Conservation (phyloP, 345 rosid genomes). For the Turnera subulata region DNA sequence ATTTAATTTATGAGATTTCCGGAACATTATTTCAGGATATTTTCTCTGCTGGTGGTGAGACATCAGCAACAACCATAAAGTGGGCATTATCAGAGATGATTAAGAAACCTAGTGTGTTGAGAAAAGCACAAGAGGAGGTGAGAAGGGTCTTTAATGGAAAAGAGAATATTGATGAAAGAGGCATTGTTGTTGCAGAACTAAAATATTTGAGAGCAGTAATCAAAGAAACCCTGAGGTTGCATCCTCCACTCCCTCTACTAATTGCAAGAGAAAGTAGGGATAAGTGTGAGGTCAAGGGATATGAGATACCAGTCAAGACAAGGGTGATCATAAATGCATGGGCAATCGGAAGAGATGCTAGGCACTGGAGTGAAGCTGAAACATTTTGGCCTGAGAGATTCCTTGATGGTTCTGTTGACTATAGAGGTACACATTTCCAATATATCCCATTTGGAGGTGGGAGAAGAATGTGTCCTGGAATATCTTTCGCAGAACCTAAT, state of each 20-base stretch:
- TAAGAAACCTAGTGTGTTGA: constrained; percentile 16
- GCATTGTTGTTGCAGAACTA: constrained; percentile 3
- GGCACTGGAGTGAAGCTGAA: constrained; percentile 13
- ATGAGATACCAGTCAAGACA: constrained; percentile 1
- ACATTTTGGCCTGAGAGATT: constrained; percentile 18
- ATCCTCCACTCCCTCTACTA: constrained; percentile 2
- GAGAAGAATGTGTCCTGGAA: constrained; percentile 26
- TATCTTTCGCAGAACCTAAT: constrained; percentile 9
- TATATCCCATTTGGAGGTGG: constrained; percentile 29
- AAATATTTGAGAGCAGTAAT: constrained; percentile 3
- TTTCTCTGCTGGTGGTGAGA: constrained; percentile 22
- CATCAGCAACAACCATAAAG: constrained; percentile 15
- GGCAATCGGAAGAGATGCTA: too few relatives aligned
- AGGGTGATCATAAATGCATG: constrained; percentile 5
- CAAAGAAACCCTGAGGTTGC: constrained; percentile 7
- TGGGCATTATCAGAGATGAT: constrained; percentile 28
- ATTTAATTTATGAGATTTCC: not conserved
- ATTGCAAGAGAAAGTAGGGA: constrained; percentile 13
- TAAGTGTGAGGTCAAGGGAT: constrained; percentile 12
- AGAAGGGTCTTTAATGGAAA: constrained; percentile 9
- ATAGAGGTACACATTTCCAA: constrained; percentile 16
- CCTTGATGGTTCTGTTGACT: constrained; percentile 12
- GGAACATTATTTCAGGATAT: constrained; percentile 22
- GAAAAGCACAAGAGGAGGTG: too few relatives aligned
- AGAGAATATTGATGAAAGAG: constrained; percentile 12